Evolutionary conservation across 805 yeast species (phyloP).

Genomic region (Danielia oregonensis): DNA sequence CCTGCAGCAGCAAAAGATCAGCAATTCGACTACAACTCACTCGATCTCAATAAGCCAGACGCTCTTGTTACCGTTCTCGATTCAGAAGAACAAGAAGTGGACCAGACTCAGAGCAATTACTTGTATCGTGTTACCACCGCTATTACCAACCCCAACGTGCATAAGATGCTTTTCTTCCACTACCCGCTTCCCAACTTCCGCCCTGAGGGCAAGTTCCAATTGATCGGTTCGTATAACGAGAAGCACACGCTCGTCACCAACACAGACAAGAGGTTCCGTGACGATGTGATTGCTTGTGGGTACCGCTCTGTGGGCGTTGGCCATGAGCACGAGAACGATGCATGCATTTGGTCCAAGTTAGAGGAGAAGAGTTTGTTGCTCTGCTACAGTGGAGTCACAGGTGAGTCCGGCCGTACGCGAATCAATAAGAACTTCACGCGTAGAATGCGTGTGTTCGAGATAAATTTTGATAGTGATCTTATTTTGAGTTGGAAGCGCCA

Average conservation of each 20-base stretch:
- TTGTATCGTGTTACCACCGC: slow-evolving; percentile 25
- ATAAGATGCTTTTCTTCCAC: slow-evolving; percentile 36
- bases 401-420: slow-evolving; percentile 31
- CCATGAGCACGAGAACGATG: slow-evolving; percentile 44
- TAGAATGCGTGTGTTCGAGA: slow-evolving; percentile 32
- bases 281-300: slow-evolving; percentile 32
- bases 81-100: slow-evolving; percentile 25
- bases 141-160: slow-evolving; percentile 5
- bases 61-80: slow-evolving; percentile 34
- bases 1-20: slow-evolving; percentile 2
- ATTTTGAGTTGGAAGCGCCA: slow-evolving; percentile 40
- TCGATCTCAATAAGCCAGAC: slow-evolving; percentile 10
- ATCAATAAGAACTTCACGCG: slow-evolving; percentile 25
- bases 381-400: slow-evolving; percentile 38
- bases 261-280: slow-evolving; percentile 26
- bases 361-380: slow-evolving; percentile 27
- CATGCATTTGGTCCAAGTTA: slow-evolving; percentile 28
- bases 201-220: slow-evolving; percentile 34
- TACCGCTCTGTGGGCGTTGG: slow-evolving; percentile 39
- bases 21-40: slow-evolving; percentile 5
- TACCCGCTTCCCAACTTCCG: slow-evolving; percentile 41
- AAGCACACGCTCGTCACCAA: slow-evolving; percentile 30
- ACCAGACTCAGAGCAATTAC: slow-evolving; percentile 31
- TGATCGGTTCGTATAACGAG: slow-evolving; percentile 37
- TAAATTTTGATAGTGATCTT: slow-evolving; percentile 21